Evolutionary conservation across 2,329 filamentous ascomycete species (phyloP).

Genomic region (Talaromyces funiculosus): DNA sequence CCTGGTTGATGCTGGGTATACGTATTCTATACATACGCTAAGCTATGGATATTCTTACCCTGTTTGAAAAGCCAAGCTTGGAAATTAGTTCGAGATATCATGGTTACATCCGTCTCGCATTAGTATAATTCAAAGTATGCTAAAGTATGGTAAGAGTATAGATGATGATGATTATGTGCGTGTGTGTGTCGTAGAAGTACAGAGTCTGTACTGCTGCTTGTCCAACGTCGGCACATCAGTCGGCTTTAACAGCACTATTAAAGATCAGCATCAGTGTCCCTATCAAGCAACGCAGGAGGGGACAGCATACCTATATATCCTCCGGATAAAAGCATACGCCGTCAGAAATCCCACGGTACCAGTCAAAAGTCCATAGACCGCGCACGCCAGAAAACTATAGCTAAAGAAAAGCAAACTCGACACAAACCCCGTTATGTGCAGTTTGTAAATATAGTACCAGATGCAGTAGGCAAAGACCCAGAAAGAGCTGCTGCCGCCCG

Average conservation of each 20-base stretch:
- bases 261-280: background rate
- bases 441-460: conserved; percentile 76
- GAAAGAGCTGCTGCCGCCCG: conserved; percentile 67
- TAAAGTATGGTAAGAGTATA: background rate
- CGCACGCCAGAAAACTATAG: conserved; percentile 76
- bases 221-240: background rate
- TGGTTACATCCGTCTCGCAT: background rate
- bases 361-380: conserved; percentile 72
- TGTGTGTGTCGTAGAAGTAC: background rate
- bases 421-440: conserved; percentile 75
- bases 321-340: conserved; percentile 75
- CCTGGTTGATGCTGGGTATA: background rate
- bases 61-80: background rate
- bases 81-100: background rate
- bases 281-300: background rate
- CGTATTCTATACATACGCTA: background rate
- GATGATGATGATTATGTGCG: background rate
- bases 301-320: conserved; percentile 72
- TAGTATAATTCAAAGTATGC: background rate
- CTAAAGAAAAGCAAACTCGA: conserved; percentile 77
- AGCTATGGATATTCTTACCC: background rate
- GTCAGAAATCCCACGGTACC: conserved; percentile 81
- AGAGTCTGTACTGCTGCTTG: background rate
- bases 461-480: conserved; percentile 80
- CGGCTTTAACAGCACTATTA: conserved; percentile 13